Percentiles rank a stretch among this genome's conserved stretches.
Conservation (phyloP, 31 red algal species). For the Odonthalia washingtoniensis region DNA sequence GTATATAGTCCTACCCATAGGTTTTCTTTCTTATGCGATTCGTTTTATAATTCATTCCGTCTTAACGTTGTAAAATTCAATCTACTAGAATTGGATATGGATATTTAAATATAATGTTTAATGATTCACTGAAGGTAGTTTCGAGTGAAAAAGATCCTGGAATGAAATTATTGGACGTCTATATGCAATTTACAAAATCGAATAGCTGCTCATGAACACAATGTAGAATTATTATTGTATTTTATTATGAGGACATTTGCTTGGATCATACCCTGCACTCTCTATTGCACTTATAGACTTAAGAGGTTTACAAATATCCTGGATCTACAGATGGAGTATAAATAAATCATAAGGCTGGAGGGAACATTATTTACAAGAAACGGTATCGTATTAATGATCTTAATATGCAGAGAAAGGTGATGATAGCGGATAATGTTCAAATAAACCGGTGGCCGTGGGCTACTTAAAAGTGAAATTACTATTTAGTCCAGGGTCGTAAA, state of each 20-base stretch:
- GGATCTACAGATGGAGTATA: constrained; percentile 3
- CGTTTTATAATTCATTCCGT: neutral
- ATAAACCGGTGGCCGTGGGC: no score
- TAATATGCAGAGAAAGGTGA: neutral
- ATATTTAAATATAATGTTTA: neutral
- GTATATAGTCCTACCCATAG: neutral
- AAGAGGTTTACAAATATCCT: constrained; percentile 1
- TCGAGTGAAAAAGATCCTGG: neutral
- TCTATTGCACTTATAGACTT: neutral
- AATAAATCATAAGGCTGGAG: constrained; percentile 31
- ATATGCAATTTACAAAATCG: neutral
- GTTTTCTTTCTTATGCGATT: constrained; percentile 10
- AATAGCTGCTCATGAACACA: neutral
- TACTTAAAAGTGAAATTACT: no score
- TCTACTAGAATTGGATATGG: neutral
- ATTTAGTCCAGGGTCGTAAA: no score
- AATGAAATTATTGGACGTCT: neutral
- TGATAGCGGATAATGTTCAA: neutral
- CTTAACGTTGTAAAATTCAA: neutral
- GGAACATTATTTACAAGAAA: neutral
- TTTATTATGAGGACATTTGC: constrained; percentile 11
- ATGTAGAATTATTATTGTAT: neutral
- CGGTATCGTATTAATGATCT: neutral
- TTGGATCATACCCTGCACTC: neutral
- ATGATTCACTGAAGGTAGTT: neutral